Evolutionary conservation across 352 stramenopile species (phyloP).

Genomic region (Ophiocytium majus): DNA sequence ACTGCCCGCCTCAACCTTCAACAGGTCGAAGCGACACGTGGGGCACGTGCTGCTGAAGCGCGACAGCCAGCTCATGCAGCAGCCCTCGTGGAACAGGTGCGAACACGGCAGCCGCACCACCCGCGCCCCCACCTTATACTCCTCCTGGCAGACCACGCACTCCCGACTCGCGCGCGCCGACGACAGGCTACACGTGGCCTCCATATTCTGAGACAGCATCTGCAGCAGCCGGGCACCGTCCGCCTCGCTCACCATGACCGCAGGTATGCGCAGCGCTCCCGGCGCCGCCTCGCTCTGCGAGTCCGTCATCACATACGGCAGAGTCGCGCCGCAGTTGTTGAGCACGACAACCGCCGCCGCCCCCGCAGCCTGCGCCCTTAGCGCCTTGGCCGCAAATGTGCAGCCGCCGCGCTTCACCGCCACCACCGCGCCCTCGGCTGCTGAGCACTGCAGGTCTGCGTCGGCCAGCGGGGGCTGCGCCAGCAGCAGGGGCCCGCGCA

Average conservation of each 20-base stretch:
- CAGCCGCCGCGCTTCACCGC: slow-evolving; percentile 39
- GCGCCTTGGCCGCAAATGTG: slow-evolving; percentile 47
- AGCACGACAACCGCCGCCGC: slow-evolving; percentile 35
- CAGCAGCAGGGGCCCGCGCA: slow-evolving; percentile 35
- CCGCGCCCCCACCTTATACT: slow-evolving; percentile 39
- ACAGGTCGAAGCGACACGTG: background rate
- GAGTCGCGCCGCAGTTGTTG: slow-evolving; percentile 34
- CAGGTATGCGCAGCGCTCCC: slow-evolving; percentile 34
- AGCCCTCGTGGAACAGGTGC: slow-evolving; percentile 48
- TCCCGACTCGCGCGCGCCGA: slow-evolving; percentile 10
- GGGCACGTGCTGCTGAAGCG: slow-evolving; percentile 1
- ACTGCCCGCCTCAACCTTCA: background rate
- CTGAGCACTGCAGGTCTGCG: slow-evolving; percentile 28
- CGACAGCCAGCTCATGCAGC: background rate
- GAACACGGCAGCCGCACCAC: slow-evolving; percentile 43
- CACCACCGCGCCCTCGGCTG: slow-evolving; percentile 13
- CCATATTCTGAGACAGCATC: background rate
- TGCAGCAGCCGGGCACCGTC: slow-evolving; percentile 18
- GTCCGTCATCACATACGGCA: slow-evolving; percentile 54
- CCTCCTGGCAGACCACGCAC: slow-evolving; percentile 50
- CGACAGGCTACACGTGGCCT: background rate
- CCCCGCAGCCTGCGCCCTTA: slow-evolving; percentile 29
- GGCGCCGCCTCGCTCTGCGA: slow-evolving; percentile 39
- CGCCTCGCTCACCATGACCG: slow-evolving; percentile 46
- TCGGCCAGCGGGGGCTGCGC: slow-evolving; percentile 28